Evolutionary conservation across 768 basidiomycete genomes (phyloP).

Genomic region (Kwoniella pini): DNA sequence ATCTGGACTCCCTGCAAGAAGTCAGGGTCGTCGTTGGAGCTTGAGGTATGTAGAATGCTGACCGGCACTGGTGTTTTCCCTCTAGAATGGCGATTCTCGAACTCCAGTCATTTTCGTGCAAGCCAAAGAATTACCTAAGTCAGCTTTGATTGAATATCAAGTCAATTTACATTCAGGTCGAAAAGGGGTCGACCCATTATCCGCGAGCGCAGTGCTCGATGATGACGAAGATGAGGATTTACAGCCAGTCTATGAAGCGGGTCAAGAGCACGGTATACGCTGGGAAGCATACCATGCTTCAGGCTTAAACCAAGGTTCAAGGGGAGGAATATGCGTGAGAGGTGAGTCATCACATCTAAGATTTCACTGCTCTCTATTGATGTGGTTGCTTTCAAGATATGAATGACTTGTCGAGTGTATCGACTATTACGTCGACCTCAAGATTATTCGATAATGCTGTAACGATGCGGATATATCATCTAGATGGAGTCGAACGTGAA

Average conservation of each 20-base stretch:
- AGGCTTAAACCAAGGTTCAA: conserved; percentile 16
- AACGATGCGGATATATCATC: conserved; percentile 13
- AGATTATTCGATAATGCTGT: conserved; percentile 4
- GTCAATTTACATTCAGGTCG: conserved; percentile 53
- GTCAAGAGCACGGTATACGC: conserved; percentile 3
- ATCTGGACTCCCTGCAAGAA: too few relatives aligned
- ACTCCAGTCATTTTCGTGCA: conserved; percentile 49
- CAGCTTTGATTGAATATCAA: conserved; percentile 57
- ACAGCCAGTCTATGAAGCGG: conserved; percentile 10
- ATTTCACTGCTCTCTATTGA: neutral
- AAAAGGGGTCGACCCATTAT: conserved; percentile 1
- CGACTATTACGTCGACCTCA: neutral
- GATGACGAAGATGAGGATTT: conserved; percentile 41
- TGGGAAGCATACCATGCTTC: conserved; percentile 28
- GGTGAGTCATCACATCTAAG: neutral
- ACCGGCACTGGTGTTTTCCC: too few relatives aligned
- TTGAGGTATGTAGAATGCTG: too few relatives aligned
- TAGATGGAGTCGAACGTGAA: neutral
- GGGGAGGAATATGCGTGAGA: conserved; percentile 22
- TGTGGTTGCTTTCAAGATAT: neutral
- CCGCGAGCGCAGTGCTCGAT: neutral
- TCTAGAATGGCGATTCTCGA: conserved; percentile 28
- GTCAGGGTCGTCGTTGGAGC: too few relatives aligned
- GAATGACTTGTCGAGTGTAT: neutral
- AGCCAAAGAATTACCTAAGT: conserved; percentile 53